These are phyloP conservation scores for Saraca asoca DNA, from an alignment of 331 rosid genomes.

Conservation along the genomic window DNA sequence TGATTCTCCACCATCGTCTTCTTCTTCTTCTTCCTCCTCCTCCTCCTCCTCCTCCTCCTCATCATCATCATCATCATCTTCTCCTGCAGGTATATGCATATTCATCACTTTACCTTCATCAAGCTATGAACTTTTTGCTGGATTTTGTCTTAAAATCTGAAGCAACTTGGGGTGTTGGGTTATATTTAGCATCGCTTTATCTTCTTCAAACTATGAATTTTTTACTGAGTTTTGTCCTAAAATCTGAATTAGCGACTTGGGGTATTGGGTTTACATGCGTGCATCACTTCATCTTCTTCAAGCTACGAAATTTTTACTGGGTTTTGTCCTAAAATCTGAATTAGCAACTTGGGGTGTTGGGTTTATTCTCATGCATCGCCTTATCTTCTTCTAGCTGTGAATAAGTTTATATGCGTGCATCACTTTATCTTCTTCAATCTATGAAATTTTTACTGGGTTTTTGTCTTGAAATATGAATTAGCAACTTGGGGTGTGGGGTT, in stretches of 20 bases:
- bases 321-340: not conserved
- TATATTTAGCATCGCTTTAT: not conserved
- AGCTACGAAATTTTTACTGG: not conserved
- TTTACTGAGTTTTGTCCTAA: conserved; percentile 1
- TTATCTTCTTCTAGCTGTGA: not conserved
- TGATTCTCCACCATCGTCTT: conserved; percentile 17
- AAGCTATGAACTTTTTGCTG: not conserved
- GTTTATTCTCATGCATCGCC: not conserved
- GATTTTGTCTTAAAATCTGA: not conserved
- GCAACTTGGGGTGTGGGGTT: conserved; percentile 1
- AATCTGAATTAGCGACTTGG: not conserved
- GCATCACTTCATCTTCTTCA: too few relatives aligned
- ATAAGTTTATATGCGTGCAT: too few relatives aligned
- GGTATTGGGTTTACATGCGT: not conserved
- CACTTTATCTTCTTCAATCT: not conserved
- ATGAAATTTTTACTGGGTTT: not conserved
- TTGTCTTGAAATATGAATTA: not conserved
- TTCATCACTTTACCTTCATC: not conserved
- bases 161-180: not conserved
- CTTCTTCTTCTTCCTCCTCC: conserved; percentile 27
- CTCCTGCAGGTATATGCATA: not conserved
- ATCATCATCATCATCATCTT: too few relatives aligned
- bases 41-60: conserved; percentile 28
- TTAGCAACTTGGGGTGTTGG: not conserved
- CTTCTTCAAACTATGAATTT: not conserved